Conservation (phyloP, 2,329 filamentous ascomycete species). For the Penicillium sumatraense region DNA sequence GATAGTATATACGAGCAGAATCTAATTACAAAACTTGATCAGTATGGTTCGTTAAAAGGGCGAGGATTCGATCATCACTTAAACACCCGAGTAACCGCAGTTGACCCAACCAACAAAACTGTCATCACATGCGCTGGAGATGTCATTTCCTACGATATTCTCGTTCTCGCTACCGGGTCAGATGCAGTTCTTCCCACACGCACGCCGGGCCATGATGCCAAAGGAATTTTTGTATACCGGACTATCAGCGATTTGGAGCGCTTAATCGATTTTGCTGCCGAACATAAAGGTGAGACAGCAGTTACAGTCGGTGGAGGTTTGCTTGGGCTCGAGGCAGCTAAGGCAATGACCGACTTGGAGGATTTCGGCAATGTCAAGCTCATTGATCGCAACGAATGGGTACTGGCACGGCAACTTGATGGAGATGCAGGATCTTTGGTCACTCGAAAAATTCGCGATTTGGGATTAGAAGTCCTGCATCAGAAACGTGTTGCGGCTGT, state of each 20-base stretch:
- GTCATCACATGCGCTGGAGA: conserved; percentile 74
- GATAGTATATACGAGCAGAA: too few species aligned
- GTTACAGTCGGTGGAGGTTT: conserved; percentile 83
- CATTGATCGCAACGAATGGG: conserved; percentile 82
- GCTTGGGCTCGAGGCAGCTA: conserved; percentile 84
- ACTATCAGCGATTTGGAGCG: conserved; percentile 80
- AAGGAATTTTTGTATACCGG: conserved; percentile 86
- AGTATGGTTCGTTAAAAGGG: conserved; percentile 71
- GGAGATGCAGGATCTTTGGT: conserved; percentile 80
- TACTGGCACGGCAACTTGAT: conserved; percentile 81
- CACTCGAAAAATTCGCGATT: conserved; percentile 75
- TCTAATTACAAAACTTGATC: background rate
- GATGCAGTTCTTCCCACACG: conserved; percentile 75
- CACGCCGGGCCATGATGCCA: conserved; percentile 77
- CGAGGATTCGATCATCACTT: conserved; percentile 74
- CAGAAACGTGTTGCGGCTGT: conserved; percentile 75
- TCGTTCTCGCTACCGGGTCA: conserved; percentile 85
- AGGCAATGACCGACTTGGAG: conserved; percentile 86
- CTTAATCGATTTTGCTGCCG: conserved; percentile 73
- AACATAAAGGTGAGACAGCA: conserved; percentile 69
- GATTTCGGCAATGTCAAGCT: conserved; percentile 75
- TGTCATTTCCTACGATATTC: conserved; percentile 74
- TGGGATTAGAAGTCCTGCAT: conserved; percentile 82
- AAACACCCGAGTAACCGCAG: conserved; percentile 73
- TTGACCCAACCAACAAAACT: conserved; percentile 66